Conservation (phyloP, 2,329 filamentous ascomycete species). For the Nemania diffusa region DNA sequence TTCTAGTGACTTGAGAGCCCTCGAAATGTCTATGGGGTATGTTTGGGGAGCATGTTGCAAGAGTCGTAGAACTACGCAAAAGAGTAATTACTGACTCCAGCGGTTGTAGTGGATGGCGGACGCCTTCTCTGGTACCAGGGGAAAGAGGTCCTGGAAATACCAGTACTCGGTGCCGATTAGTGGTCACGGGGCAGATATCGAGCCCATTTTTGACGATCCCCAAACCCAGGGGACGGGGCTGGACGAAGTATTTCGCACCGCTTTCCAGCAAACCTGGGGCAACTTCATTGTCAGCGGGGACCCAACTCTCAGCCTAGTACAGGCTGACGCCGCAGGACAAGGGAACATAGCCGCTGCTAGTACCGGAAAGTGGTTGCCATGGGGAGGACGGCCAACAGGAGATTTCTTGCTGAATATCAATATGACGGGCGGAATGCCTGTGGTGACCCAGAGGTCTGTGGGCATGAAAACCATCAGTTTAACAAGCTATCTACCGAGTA, state of each 20-base stretch:
- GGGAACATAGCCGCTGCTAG: conserved; percentile 47
- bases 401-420: conserved; percentile 57
- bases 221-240: conserved; percentile 35
- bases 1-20: no score
- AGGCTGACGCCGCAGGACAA: conserved; percentile 44
- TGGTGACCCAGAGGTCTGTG: conserved; percentile 25
- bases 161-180: conserved; percentile 59
- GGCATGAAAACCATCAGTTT: conserved; percentile 43
- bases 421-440: conserved; percentile 55
- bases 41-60: no score
- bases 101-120: conserved; percentile 66
- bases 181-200: conserved; percentile 53
- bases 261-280: conserved; percentile 58
- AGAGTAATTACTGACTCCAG: no score
- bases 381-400: conserved; percentile 46
- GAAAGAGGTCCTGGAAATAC: conserved; percentile 56
- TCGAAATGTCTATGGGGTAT: no score
- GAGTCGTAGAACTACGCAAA: no score
- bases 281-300: conserved; percentile 57
- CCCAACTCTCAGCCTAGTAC: conserved; percentile 52
- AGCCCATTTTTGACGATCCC: conserved; percentile 50
- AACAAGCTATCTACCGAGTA: conserved; percentile 42
- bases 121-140: conserved; percentile 52
- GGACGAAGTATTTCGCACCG: conserved; percentile 46
- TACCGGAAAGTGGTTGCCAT: conserved; percentile 51